phyloP scores from a whole-genome alignment of 202 grass and related monocot genomes.

The Setaria viridis region DNA sequence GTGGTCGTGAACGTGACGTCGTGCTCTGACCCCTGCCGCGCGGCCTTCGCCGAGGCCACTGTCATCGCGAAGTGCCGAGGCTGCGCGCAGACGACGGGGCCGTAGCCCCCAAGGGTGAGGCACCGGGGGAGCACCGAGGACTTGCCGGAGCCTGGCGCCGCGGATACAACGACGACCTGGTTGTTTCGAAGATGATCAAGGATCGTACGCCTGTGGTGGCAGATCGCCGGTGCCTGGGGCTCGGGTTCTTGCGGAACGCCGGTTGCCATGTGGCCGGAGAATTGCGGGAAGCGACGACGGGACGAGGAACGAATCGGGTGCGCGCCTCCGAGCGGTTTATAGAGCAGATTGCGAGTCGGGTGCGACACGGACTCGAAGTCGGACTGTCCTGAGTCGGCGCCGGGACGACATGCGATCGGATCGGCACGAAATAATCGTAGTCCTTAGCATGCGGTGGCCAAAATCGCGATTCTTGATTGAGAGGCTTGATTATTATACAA shows the following conservation, averaged over 20 bases:
- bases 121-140: conserved; percentile 31
- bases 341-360: too few species aligned
- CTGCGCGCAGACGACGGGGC: conserved; percentile 45
- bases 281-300: not conserved
- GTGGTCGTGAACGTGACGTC: conserved; percentile 43
- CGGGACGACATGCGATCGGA: not conserved
- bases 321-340: not conserved
- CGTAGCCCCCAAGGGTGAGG: conserved; percentile 25
- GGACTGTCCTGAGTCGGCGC: not conserved
- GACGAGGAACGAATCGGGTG: not conserved
- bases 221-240: not conserved
- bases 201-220: not conserved
- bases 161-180: conserved; percentile 35
- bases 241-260: conserved; percentile 12
- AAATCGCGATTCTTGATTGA: too few species aligned
- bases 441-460: not conserved
- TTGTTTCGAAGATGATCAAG: not conserved
- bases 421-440: not conserved
- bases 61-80: conserved; percentile 27
- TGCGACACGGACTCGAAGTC: not conserved
- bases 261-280: conserved; percentile 18
- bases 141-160: conserved; percentile 35
- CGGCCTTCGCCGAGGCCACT: not conserved
- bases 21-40: not conserved
- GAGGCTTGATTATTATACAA: too few species aligned